Evolutionary conservation across 2,329 filamentous ascomycete species (phyloP), one percentile per base, ranked within the genome.

Genomic region (Hyphodiscus sp.): DNA sequence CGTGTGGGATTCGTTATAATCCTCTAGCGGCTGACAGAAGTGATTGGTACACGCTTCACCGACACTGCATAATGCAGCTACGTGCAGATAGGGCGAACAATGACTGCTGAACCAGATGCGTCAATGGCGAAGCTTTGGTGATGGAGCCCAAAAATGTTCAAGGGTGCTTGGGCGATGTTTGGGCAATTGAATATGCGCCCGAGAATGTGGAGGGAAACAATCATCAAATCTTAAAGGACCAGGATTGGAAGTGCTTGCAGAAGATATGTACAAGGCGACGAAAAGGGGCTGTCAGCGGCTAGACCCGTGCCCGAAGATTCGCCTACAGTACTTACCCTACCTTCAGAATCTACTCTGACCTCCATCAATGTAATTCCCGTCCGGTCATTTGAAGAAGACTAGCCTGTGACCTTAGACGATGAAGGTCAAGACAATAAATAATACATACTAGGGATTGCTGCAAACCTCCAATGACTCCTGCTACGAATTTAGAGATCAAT

Each of bases 1-100:
- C 50, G 43, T 20, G 50, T 47, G 42, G 47, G 56, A 58, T 57
- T 50, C 54, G 56, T 18, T 50, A 50, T 44, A 18, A 23, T n/a
- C 11, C 45, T 41, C 30, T 11, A 33, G 46, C 23, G 41, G 47
- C 41, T 50, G 41, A 49, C 47, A 9, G 47, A 29, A 38, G 42
- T 43, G 41, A 51, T 41, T 54, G 43, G 53, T 33, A 46, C 33
- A 38, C 33, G 18, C 23, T 26, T 50, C 47, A 52, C 43, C 45
- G 19, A 52, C 50, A 47, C 50, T 47, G 44, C 50, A 52, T 38
- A 16, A 42, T 47, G 33, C 49, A 51, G 16, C 44, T 43, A 38
- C 49, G 20, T 41, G 55, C 42, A 29, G 33, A 42, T 45, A 20
- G 47, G 45, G 30, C 42, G 53, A 51, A 26, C 51, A 10, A 13